phyloP scores from a whole-genome alignment of 352 stramenopile species.

The Phytopythium boreale region DNA sequence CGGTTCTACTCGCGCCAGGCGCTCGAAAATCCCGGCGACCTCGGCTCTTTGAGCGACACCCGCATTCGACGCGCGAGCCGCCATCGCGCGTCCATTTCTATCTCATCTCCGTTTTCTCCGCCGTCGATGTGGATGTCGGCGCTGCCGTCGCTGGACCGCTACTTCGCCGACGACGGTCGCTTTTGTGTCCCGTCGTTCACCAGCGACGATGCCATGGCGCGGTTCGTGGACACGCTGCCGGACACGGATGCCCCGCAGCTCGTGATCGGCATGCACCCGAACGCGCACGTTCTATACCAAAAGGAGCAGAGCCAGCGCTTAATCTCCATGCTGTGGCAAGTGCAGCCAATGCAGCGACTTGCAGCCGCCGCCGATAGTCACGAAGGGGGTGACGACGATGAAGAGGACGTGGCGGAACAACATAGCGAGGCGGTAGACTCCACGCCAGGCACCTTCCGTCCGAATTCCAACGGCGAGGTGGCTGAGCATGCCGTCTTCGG shows the following conservation, averaged over 20 bases:
- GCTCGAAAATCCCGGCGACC: background rate
- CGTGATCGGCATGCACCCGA: slow-evolving; percentile 76
- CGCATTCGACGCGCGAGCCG: background rate
- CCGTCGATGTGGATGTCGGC: slow-evolving; percentile 2
- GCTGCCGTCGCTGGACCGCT: slow-evolving; percentile 6
- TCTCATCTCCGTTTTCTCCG: background rate
- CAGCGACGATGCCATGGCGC: slow-evolving; percentile 30
- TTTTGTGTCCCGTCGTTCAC: slow-evolving; percentile 49
- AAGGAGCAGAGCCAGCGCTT: slow-evolving; percentile 50
- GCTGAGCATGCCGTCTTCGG: slow-evolving; percentile 16
- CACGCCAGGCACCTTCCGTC: background rate
- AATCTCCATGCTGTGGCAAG: slow-evolving; percentile 29
- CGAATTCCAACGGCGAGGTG: background rate
- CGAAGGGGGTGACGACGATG: background rate
- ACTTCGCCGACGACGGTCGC: slow-evolving; percentile 20
- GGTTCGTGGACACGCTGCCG: slow-evolving; percentile 47
- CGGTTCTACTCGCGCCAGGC: slow-evolving; percentile 48
- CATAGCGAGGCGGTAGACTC: background rate
- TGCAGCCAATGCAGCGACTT: slow-evolving; percentile 22
- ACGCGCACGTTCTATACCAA: slow-evolving; percentile 70
- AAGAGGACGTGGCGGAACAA: background rate
- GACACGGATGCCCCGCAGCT: slow-evolving; percentile 57
- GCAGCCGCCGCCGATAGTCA: background rate
- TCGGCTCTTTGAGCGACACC: background rate
- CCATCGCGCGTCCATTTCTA: background rate